Conservation (phyloP, 176 grass and related monocot genomes). For the Pharus latifolius region DNA sequence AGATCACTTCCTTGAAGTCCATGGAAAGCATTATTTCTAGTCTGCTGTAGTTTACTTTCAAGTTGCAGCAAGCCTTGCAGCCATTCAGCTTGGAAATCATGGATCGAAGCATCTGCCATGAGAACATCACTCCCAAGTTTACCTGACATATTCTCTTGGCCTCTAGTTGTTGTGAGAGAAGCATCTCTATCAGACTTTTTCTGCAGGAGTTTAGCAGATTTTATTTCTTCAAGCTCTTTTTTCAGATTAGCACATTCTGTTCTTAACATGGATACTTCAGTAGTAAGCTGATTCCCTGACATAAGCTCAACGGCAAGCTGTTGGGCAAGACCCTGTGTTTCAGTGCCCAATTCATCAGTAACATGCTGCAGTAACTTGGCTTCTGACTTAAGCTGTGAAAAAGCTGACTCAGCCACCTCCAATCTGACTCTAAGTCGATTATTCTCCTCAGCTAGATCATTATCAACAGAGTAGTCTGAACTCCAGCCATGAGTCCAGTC, state of each 20-base stretch:
- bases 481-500: constrained; percentile 71
- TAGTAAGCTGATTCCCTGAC: constrained; percentile 63
- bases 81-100: constrained; percentile 51
- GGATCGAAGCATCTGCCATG: constrained; percentile 15
- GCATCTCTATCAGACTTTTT: constrained; percentile 24
- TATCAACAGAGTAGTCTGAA: constrained; percentile 41
- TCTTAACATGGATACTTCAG: constrained; percentile 75
- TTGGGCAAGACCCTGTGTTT: constrained; percentile 58
- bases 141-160: constrained; percentile 5
- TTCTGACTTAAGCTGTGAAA: constrained; percentile 88
- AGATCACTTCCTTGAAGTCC: constrained; percentile 65
- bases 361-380: constrained; percentile 64
- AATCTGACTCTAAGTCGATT: constrained; percentile 58
- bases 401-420: constrained; percentile 80
- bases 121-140: constrained; percentile 27
- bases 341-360: constrained; percentile 60
- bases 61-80: constrained; percentile 57
- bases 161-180: not conserved
- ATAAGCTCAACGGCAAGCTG: constrained; percentile 71
- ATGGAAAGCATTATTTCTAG: constrained; percentile 69
- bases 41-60: constrained; percentile 84
- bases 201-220: constrained; percentile 46
- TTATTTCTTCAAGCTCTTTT: constrained; percentile 68
- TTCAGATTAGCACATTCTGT: constrained; percentile 70
- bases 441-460: constrained; percentile 70